Percentiles rank a stretch among this genome's conserved stretches.
phyloP scores from a whole-genome alignment of 495 filamentous ascomycete species.

The Cercophora samala region DNA sequence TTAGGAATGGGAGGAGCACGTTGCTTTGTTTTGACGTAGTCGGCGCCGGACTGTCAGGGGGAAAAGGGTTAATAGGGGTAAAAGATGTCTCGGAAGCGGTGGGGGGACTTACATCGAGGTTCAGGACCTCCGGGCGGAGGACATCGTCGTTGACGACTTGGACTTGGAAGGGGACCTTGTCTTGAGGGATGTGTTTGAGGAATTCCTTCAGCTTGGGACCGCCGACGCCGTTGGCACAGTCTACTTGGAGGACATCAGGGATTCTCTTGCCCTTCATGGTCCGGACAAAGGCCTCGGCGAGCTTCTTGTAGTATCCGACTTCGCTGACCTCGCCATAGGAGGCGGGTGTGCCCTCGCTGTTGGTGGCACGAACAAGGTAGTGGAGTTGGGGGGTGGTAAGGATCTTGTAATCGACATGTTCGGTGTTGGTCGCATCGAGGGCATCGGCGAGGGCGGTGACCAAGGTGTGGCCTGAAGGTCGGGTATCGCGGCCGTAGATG shows the following conservation, averaged over 20 bases:
- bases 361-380: conserved; percentile 91
- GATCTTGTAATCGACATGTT: conserved; percentile 75
- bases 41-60: conserved; percentile 74
- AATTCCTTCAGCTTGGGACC: conserved; percentile 87
- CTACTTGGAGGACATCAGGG: conserved; percentile 70
- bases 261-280: conserved; percentile 73
- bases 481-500: conserved; percentile 87
- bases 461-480: conserved; percentile 82
- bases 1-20: conserved; percentile 82
- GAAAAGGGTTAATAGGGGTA: conserved; percentile 7
- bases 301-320: conserved; percentile 91
- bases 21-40: conserved; percentile 96
- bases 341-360: conserved; percentile 76
- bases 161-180: conserved; percentile 68
- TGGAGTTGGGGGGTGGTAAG: conserved; percentile 95
- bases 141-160: conserved; percentile 90
- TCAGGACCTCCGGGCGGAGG: conserved; percentile 79
- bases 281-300: conserved; percentile 71
- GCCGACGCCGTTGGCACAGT: conserved; percentile 96
- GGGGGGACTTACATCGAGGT: conserved; percentile 65
- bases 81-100: conserved; percentile 10
- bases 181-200: conserved; percentile 72
- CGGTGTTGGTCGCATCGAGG: conserved; percentile 67
- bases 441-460: conserved; percentile 72
- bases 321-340: conserved; percentile 87